Base-by-base conservation (phyloP, 2,329 filamentous ascomycete species). In the Atkinsonella texensis region DNA sequence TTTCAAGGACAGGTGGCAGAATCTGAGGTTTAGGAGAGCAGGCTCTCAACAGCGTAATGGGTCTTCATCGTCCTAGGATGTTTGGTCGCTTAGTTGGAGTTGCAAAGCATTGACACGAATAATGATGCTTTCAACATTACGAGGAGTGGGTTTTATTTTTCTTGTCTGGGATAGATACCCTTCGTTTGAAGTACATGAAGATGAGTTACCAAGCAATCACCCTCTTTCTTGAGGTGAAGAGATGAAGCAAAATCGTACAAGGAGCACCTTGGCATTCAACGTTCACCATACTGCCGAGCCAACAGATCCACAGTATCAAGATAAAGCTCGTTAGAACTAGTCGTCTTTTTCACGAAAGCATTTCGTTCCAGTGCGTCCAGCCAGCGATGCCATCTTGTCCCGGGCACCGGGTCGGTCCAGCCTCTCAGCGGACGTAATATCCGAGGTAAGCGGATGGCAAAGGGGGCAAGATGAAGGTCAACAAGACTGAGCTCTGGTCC, bases 391-490 rank as follows among this genome's bases (percentile, higher is more conserved):
- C 83, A 88, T 7, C 86, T 73, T 54, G 74, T 80, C 1, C 79
- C 81, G 2, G 75, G 72, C 55, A 81, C 75, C 0, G 82, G 76
- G 23, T 81, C 77, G 1, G 79, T 76, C 82, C 84, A 89, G 20
- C 77, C 78, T 18, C 82, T 72, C 56, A 84, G 82, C 15, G 80
- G 78, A 48, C 77, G 74, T 35, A 87, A 68, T 17, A 89, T 78
- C 2, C 79, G 77, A n/a, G 76, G 73, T 54, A 90, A 69, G 1
- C 87, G 76, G 17, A 89, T 62, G 13, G 87, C 76, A 75, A 87
- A 90, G 0, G 87, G 87, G 1, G 85, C 85, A 45, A 89, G 75
- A 60, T 89, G 83, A 15, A 89, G 74, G 57, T 90, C 85, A 0
- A 90, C 86, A 51, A 88, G 57, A 76, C 68, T 70, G n/a, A 75